Evolutionary conservation across 192 early-diverging fungal species (phyloP), one percentile per base, ranked within the genome.

Genomic region (Diversispora epigaea): DNA sequence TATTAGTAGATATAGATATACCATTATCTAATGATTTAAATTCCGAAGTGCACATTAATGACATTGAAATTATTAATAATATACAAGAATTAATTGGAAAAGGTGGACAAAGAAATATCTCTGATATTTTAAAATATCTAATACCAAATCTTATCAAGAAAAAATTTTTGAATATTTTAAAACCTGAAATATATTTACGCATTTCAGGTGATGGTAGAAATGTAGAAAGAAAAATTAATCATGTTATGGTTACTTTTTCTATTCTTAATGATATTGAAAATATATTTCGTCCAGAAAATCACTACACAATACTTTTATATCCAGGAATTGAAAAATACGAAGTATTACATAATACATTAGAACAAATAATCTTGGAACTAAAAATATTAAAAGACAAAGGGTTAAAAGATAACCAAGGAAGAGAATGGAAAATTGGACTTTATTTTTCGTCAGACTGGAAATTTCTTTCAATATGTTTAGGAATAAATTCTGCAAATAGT

Each of bases 281-380:
- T 44, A 3, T 65, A 21, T 45, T n/a, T 45, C 3, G 12, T n/a
- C 0, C 62, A 6, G 43, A 45, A n/a, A 44, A 19, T 41, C 43
- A 65, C 44, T 65, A 65, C 19, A 44, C 44, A 25, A n/a, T 45
- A 65, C n/a, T n/a, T n/a, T n/a, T n/a, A n/a, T n/a, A n/a, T n/a
- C n/a, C 63, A 19, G n/a, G 44, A 19, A 6, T 44, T 41, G 43
- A 65, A 21, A 45, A 65, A 8, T 65, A 65, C 44, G 44, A 65
- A 19, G n/a, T 6, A 4, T 45, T 64, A n/a, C 0, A 64, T 44
- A 64, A n/a, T 64, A 41, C 19, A 10, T 46, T 64, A 21, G 43
- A 45, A 44, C 17, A 11, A 8, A n/a, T 64, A 64, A 19, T 64
- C 19, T 3, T 2, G 19, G 63, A 65, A 45, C 44, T 65, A 5